Conservation (phyloP, 306 rosid species). For the Castanea mollissima region DNA sequence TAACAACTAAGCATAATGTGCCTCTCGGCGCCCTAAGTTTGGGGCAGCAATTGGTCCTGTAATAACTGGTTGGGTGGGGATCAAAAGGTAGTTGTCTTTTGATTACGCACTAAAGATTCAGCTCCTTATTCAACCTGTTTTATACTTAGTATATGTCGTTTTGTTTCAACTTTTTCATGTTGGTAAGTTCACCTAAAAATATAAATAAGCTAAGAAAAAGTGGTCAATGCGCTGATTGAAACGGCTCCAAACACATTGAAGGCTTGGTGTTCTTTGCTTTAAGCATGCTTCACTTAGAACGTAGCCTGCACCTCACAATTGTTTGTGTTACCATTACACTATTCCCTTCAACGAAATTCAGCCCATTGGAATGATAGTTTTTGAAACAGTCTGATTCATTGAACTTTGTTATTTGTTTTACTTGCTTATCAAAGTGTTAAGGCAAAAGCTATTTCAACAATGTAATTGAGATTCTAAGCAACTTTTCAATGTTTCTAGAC, state of each 20-base stretch:
- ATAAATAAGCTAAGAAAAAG: too few species aligned
- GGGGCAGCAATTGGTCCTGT: background rate
- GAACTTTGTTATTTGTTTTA: background rate
- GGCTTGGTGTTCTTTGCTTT: too few species aligned
- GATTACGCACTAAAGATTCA: background rate
- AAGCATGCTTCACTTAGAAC: background rate
- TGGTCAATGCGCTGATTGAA: too few species aligned
- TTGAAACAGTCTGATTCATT: background rate
- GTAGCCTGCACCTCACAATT: background rate
- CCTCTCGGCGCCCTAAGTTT: background rate
- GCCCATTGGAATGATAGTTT: background rate
- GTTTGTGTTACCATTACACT: background rate
- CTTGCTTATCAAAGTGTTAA: background rate
- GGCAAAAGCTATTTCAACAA: background rate
- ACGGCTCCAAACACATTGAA: too few species aligned
- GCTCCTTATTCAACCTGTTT: background rate
- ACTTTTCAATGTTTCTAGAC: background rate
- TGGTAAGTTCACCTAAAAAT: background rate
- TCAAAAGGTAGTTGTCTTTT: background rate
- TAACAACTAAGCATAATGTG: background rate
- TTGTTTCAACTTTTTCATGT: background rate
- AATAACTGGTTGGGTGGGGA: background rate
- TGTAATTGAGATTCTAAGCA: background rate
- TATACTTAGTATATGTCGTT: background rate
- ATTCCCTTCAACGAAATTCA: background rate